Percentiles rank a stretch among this genome's conserved stretches.
Conservation (phyloP, 1,139 yeast species). For the Candida pseudoviswanathii region DNA sequence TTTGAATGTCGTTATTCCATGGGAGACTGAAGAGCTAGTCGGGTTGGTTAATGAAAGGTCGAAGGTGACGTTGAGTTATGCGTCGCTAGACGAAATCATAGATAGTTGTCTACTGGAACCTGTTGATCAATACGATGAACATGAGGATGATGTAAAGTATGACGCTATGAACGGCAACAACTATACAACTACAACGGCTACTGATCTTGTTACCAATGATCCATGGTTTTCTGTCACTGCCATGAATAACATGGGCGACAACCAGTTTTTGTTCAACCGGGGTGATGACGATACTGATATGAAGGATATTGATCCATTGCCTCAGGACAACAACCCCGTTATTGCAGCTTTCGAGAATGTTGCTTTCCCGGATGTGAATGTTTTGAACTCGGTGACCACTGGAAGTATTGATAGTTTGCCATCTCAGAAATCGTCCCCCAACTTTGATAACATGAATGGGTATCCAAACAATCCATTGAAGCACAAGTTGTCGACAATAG, state of each 20-base stretch:
- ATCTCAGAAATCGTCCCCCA: neutral
- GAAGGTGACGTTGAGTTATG: conserved; percentile 53
- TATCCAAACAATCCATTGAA: conserved; percentile 4
- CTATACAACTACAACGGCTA: neutral
- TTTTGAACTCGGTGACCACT: neutral
- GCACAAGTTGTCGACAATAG: conserved; percentile 7
- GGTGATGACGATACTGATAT: conserved; percentile 1
- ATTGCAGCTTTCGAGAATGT: conserved; percentile 1
- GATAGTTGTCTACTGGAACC: conserved; percentile 60
- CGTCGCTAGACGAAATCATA: conserved; percentile 65
- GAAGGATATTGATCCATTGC: neutral
- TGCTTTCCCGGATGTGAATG: neutral
- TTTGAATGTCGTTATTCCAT: conserved; percentile 52
- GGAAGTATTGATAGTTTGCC: neutral
- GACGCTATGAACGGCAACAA: neutral
- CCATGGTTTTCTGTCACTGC: conserved; percentile 7
- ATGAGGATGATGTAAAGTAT: conserved; percentile 1
- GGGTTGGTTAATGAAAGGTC: conserved; percentile 62
- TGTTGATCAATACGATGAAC: conserved; percentile 11
- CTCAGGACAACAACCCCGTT: neutral
- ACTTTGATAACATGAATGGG: neutral
- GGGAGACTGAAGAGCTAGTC: conserved; percentile 59
- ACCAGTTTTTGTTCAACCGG: neutral
- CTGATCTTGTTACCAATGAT: neutral
- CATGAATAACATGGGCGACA: neutral